Evolutionary conservation across 1,284 basidiomycete genomes (phyloP).

Genomic region (Cystobasidium pallidum): DNA sequence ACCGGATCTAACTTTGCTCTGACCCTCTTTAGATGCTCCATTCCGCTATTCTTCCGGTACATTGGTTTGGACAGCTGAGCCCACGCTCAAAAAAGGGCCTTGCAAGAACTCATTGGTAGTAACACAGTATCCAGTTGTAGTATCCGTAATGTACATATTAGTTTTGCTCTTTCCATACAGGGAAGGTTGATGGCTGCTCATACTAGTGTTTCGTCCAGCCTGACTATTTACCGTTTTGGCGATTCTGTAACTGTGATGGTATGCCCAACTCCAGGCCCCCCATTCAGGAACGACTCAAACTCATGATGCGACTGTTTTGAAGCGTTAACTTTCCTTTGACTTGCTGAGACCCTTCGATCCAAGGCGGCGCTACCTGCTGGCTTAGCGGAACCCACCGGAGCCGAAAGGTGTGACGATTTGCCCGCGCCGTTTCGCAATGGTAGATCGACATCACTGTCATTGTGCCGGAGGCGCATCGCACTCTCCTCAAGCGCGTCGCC

Average conservation of each 20-base stretch:
- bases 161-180: neutral
- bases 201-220: neutral
- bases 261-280: neutral
- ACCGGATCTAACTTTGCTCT: neutral
- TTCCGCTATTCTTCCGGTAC: constrained; percentile 11
- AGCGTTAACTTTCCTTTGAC: constrained; percentile 8
- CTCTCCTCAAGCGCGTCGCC: constrained; percentile 47
- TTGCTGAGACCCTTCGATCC: constrained; percentile 9
- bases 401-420: constrained; percentile 6
- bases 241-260: neutral
- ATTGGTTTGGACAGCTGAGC: constrained; percentile 11
- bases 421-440: constrained; percentile 12
- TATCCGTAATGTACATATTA: too few relatives aligned
- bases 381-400: neutral
- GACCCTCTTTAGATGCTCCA: neutral
- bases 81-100: neutral
- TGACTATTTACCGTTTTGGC: constrained; percentile 11
- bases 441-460: constrained; percentile 27
- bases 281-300: neutral
- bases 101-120: too few relatives aligned
- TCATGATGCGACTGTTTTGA: neutral
- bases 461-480: constrained; percentile 28
- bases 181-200: neutral
- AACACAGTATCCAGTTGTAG: too few relatives aligned
- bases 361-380: neutral